phyloP scores from a whole-genome alignment of 2,329 filamentous ascomycete species.

The Microascus cirrosus region DNA sequence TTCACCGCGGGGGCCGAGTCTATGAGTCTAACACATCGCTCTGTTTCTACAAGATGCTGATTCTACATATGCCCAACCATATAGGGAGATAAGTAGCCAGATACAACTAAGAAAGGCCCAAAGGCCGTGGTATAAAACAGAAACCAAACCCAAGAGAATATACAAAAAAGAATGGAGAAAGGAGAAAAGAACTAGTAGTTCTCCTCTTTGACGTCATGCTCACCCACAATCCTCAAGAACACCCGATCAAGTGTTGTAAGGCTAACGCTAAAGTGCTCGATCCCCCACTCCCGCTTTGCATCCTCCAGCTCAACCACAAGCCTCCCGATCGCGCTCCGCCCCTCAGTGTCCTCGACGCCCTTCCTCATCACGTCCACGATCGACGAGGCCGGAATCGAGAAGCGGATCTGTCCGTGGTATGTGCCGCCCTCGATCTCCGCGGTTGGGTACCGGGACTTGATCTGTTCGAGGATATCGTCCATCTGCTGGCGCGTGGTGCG shows the following conservation, averaged over 20 bases:
- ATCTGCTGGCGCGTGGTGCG: conserved; percentile 62
- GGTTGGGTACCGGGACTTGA: conserved; percentile 45
- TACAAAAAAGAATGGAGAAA: not conserved
- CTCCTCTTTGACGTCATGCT: conserved; percentile 71
- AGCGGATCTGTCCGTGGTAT: conserved; percentile 82
- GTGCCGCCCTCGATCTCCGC: conserved; percentile 62
- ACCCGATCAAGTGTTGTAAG: conserved; percentile 86
- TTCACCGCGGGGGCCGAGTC: too few species aligned
- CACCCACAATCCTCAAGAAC: conserved; percentile 73
- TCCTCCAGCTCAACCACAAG: conserved; percentile 66
- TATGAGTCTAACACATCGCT: too few species aligned
- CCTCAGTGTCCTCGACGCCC: conserved; percentile 13
- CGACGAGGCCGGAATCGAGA: conserved; percentile 51
- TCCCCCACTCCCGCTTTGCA: conserved; percentile 53
- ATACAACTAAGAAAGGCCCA: not conserved
- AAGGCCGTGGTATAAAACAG: not conserved
- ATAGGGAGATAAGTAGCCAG: not conserved
- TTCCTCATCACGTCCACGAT: conserved; percentile 18
- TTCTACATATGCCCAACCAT: too few species aligned
- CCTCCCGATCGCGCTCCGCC: conserved; percentile 47
- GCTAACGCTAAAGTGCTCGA: conserved; percentile 79
- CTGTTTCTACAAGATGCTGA: too few species aligned
- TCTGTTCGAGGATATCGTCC: conserved; percentile 53
- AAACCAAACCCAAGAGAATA: not conserved
- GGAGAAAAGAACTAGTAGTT: conserved; percentile 29